These are phyloP conservation scores for Ciborinia camelliae DNA, from an alignment of 2,329 filamentous ascomycete genomes.

Conservation along the genomic window DNA sequence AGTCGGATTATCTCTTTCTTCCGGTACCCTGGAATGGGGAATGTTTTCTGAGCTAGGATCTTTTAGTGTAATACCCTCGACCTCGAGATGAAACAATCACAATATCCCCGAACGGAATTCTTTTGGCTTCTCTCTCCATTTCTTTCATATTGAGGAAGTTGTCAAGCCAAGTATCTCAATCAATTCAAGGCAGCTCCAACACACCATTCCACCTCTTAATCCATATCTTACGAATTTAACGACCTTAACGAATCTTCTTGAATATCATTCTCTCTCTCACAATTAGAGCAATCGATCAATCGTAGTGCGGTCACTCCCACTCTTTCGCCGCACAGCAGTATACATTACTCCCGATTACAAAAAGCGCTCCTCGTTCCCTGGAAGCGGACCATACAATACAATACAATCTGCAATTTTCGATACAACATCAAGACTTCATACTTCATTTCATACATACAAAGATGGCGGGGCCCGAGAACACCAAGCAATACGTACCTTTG, in stretches of 20 bases:
- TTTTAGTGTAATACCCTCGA: constrained; percentile 4
- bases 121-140: constrained; percentile 9
- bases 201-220: constrained; percentile 15
- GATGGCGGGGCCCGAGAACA: constrained; percentile 34
- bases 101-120: not conserved
- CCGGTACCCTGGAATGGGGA: not conserved
- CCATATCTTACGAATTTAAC: constrained; percentile 34
- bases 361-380: not conserved
- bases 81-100: constrained; percentile 8
- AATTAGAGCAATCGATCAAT: not conserved
- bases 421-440: not conserved
- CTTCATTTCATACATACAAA: constrained; percentile 5
- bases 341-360: not conserved
- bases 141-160: constrained; percentile 2
- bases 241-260: constrained; percentile 38
- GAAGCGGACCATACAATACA: not conserved
- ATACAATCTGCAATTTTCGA: not conserved
- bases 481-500: constrained; percentile 54
- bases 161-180: constrained; percentile 4
- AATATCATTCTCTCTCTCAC: constrained; percentile 21
- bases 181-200: not conserved
- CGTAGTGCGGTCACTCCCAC: constrained; percentile 6
- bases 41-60: not conserved
- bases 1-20: constrained; percentile 1
- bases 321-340: not conserved